A percentile compares a stretch with the other conserved stretches of the same genome.
Conservation (phyloP, 2,329 filamentous ascomycete species). For the Colletotrichum limetticola region DNA sequence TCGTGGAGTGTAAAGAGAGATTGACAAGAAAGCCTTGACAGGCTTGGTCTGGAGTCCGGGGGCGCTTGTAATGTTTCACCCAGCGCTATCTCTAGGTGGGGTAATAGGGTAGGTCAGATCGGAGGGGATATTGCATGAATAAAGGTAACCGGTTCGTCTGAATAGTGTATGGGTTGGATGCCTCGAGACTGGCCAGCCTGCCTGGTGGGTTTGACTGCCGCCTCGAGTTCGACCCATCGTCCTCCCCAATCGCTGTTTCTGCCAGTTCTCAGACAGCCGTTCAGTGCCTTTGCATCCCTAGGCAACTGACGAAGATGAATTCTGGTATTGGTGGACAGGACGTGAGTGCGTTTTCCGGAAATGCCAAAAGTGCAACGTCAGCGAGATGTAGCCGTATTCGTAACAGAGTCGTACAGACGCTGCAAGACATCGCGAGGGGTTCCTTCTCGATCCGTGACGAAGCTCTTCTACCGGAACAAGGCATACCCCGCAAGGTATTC, state of each 20-base stretch:
- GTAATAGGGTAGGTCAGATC: constrained; percentile 1
- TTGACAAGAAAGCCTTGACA: not conserved
- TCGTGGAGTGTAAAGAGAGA: not conserved
- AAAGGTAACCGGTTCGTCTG: constrained; percentile 23
- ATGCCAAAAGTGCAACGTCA: not conserved
- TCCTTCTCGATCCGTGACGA: not conserved
- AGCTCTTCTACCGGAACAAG: not conserved
- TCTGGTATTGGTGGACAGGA: not conserved
- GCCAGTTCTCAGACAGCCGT: not conserved
- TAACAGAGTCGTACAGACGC: not conserved
- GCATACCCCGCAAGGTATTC: not conserved
- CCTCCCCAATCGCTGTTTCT: not conserved
- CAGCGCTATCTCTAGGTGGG: not conserved
- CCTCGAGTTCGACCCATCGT: not conserved
- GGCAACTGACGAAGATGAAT: not conserved
- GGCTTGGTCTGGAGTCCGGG: not conserved
- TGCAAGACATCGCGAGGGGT: not conserved
- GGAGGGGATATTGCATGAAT: not conserved
- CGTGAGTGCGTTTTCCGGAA: not conserved
- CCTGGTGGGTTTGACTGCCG: not conserved
- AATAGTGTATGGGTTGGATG: not conserved
- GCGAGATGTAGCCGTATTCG: not conserved
- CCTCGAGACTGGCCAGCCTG: not conserved
- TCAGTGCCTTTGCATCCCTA: not conserved
- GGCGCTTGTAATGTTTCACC: not conserved